Percentiles rank a stretch among this genome's conserved stretches.
Conservation (phyloP, 805 yeast species). For the Zygosaccharomyces siamensis region DNA sequence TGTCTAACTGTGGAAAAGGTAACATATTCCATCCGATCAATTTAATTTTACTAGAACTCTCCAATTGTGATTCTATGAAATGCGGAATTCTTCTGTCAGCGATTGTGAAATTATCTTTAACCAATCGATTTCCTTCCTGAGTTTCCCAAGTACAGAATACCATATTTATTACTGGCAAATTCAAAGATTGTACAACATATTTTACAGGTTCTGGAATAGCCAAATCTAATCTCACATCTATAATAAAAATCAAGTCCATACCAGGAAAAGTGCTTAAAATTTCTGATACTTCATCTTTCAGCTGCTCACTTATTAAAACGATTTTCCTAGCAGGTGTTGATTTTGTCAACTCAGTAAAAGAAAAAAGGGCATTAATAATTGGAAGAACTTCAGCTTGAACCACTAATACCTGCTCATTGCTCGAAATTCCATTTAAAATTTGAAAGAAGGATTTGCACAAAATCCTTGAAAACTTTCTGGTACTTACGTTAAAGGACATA, state of each 20-base stretch:
- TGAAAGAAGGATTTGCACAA: constrained; percentile 16
- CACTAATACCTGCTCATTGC: constrained; percentile 20
- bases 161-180: constrained; percentile 9
- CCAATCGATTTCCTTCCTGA: constrained; percentile 12
- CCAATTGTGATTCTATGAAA: constrained; percentile 22
- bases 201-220: constrained; percentile 14
- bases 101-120: not conserved
- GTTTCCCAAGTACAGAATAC: constrained; percentile 20
- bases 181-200: constrained; percentile 5
- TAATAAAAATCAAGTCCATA: constrained; percentile 23
- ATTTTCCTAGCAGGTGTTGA: constrained; percentile 27
- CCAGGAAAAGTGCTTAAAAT: constrained; percentile 10
- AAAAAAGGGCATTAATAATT: constrained; percentile 21
- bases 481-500: constrained; percentile 27
- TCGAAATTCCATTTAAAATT: constrained; percentile 15
- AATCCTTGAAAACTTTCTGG: constrained; percentile 22
- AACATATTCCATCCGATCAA: constrained; percentile 23
- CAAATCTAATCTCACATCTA: constrained; percentile 28
- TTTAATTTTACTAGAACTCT: constrained; percentile 4
- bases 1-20: constrained; percentile 29
- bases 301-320: constrained; percentile 22
- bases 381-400: constrained; percentile 24
- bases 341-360: constrained; percentile 28
- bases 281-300: constrained; percentile 14
- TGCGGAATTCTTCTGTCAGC: constrained; percentile 17